Evolutionary conservation across 176 grass and related monocot genomes (phyloP).

Genomic region (Triticum turgidum): DNA sequence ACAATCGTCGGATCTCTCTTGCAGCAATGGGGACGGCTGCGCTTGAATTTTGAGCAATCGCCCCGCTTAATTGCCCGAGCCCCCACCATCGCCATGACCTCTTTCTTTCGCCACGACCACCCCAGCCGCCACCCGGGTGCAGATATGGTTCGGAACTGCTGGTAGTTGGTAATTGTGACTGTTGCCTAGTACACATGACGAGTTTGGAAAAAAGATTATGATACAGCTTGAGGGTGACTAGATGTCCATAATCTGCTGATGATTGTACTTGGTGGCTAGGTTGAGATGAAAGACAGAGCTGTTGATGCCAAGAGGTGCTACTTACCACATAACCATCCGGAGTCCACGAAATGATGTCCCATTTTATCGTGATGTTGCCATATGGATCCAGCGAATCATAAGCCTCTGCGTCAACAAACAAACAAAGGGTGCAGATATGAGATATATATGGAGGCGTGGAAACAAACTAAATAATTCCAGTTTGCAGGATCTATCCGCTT

Average conservation of each 20-base stretch:
- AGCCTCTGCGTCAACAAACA: slow-evolving; percentile 49
- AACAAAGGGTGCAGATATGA: slow-evolving; percentile 8
- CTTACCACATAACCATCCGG: slow-evolving; percentile 77
- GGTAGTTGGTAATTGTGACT: slow-evolving; percentile 79
- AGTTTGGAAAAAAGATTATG: slow-evolving; percentile 7
- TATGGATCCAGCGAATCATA: slow-evolving; percentile 74
- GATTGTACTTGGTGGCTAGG: neutral
- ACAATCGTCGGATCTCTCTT: slow-evolving; percentile 62
- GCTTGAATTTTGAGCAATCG: slow-evolving; percentile 79
- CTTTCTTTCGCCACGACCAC: slow-evolving; percentile 85
- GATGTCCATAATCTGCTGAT: neutral
- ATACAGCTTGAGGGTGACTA: neutral
- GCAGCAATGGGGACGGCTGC: slow-evolving; percentile 51
- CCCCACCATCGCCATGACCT: slow-evolving; percentile 83
- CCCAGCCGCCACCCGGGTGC: slow-evolving; percentile 77
- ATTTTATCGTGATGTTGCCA: slow-evolving; percentile 79
- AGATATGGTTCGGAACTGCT: slow-evolving; percentile 70
- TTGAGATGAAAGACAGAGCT: slow-evolving; percentile 6
- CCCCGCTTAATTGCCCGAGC: slow-evolving; percentile 75
- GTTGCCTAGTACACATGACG: slow-evolving; percentile 49
- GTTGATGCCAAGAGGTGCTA: slow-evolving; percentile 1
- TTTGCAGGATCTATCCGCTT: neutral
- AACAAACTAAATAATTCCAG: neutral
- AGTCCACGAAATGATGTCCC: slow-evolving; percentile 82
- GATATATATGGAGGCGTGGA: neutral